phyloP scores from a whole-genome alignment of 495 filamentous ascomycete species.

The Durotheca rogersii region DNA sequence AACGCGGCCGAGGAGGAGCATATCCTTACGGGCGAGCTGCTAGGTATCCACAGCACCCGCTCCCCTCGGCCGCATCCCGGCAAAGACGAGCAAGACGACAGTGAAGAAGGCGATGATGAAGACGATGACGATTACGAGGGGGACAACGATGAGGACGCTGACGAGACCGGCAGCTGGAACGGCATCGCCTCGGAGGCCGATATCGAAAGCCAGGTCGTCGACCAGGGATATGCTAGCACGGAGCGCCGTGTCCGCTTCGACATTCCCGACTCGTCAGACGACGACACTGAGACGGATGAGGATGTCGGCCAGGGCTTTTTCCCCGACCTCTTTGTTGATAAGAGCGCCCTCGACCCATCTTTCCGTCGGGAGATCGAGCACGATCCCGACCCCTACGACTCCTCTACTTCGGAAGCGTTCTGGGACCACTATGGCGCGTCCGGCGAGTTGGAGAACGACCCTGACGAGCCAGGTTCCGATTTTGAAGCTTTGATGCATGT shows the following conservation, averaged over 20 bases:
- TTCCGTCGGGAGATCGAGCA: constrained; percentile 70
- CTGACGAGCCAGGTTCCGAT: constrained; percentile 31
- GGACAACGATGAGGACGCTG: constrained; percentile 41
- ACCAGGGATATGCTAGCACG: constrained; percentile 47
- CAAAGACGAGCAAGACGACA: constrained; percentile 36
- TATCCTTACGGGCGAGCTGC: constrained; percentile 53
- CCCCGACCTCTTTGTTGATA: constrained; percentile 70
- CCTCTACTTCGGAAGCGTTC: constrained; percentile 46
- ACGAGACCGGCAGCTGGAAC: constrained; percentile 57
- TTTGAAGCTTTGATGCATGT: constrained; percentile 34
- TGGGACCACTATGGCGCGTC: constrained; percentile 46
- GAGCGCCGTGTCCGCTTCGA: constrained; percentile 55
- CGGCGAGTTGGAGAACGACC: constrained; percentile 7
- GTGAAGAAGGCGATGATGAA: constrained; percentile 39
- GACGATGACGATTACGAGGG: constrained; percentile 42
- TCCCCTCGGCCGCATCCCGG: constrained; percentile 47
- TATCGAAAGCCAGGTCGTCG: constrained; percentile 42
- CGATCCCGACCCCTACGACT: constrained; percentile 54
- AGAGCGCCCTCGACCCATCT: constrained; percentile 66
- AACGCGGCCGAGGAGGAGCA: constrained; percentile 71
- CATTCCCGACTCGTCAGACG: constrained; percentile 48
- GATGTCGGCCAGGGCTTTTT: constrained; percentile 55
- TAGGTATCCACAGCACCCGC: constrained; percentile 32
- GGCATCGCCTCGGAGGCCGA: constrained; percentile 54
- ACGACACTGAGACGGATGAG: constrained; percentile 48